Conservation (phyloP, 306 rosid genomes). For the Vicia sativa region DNA sequence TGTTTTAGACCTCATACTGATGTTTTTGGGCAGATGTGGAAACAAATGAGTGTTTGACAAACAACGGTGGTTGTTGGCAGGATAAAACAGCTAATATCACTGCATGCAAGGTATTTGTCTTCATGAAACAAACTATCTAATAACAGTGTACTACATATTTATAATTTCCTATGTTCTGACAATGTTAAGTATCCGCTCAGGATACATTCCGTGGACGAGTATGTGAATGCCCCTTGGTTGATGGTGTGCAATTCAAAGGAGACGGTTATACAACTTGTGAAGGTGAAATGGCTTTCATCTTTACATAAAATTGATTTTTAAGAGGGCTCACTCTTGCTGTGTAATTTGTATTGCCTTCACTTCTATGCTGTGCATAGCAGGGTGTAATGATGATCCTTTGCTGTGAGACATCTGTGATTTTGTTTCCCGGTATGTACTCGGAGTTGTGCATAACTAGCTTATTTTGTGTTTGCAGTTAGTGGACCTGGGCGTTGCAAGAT, state of each 20-base stretch:
- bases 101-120: conserved; percentile 86
- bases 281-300: conserved; percentile 56
- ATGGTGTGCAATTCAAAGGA: conserved; percentile 98
- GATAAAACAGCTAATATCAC: conserved; percentile 87
- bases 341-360: conserved; percentile 28
- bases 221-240: conserved; percentile 92
- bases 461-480: conserved; percentile 66
- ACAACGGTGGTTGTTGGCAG: conserved; percentile 93
- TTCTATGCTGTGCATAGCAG: conserved; percentile 15
- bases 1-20: background rate
- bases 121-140: conserved; percentile 28
- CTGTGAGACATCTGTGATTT: conserved; percentile 7
- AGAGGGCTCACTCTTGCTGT: conserved; percentile 3
- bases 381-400: conserved; percentile 17
- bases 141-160: conserved; percentile 18
- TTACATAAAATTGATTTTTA: conserved; percentile 16
- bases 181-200: conserved; percentile 49
- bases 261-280: conserved; percentile 89
- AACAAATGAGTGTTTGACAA: conserved; percentile 95
- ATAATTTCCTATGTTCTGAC: conserved; percentile 1
- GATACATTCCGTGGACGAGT: conserved; percentile 99
- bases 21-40: conserved; percentile 48
- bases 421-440: background rate
- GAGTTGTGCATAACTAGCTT: conserved; percentile 29
- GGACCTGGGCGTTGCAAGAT: conserved; percentile 98